These are phyloP conservation scores for Tylopilus felleus DNA, from an alignment of 768 basidiomycete species.

Conservation along the genomic window DNA sequence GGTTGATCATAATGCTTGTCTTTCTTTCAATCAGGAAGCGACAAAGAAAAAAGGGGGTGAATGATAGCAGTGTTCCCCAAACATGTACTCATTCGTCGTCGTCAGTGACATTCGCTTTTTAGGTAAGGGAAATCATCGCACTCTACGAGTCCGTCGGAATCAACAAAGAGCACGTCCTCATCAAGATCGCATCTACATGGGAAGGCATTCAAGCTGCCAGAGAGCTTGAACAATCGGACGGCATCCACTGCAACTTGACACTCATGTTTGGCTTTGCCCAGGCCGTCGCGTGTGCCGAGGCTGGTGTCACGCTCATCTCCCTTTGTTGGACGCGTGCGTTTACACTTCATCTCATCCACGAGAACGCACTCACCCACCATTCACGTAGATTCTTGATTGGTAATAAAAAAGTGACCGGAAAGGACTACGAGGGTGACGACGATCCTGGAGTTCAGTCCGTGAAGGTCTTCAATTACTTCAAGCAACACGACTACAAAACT, in stretches of 20 bases:
- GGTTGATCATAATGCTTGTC: constrained; percentile 92
- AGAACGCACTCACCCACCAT: background rate
- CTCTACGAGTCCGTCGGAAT: background rate
- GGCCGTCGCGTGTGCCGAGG: background rate
- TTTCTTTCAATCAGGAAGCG: constrained; percentile 88
- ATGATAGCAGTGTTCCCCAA: background rate
- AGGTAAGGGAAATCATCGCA: background rate
- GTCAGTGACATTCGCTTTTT: background rate
- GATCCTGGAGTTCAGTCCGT: constrained; percentile 96
- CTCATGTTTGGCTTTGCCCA: background rate
- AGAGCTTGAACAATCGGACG: background rate
- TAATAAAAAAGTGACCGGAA: constrained; percentile 87
- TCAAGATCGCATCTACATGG: background rate
- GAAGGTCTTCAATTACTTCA: constrained; percentile 98
- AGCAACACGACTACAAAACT: constrained; percentile 94
- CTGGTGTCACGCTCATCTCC: background rate
- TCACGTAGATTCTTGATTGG: constrained; percentile 88
- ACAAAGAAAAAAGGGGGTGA: constrained; percentile 72
- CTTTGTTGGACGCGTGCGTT: background rate
- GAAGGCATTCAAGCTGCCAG: background rate
- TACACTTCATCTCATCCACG: background rate
- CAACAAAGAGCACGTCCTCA: background rate
- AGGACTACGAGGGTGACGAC: constrained; percentile 80
- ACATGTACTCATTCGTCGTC: background rate
- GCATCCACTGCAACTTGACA: background rate